Evolutionary conservation across 2,329 filamentous ascomycete species (phyloP), one percentile per base, ranked within the genome.

Genomic region (Botrytis deweyae): DNA sequence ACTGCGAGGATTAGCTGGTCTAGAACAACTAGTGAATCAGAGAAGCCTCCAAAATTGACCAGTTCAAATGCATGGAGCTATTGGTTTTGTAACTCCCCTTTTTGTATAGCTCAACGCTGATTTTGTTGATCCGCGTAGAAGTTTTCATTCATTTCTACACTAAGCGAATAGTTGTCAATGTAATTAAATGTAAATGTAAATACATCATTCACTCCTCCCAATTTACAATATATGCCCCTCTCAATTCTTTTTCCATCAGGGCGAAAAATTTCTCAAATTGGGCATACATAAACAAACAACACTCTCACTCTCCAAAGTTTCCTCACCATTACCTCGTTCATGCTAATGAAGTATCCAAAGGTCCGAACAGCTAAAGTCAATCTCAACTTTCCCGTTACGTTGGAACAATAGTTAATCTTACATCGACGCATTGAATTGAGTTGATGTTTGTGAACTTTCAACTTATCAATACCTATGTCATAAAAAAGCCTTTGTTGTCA

Each of bases 181-280:
- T 52, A 40, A 40, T 12, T 40, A 40, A n/a, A 16, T 61, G 20
- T 20, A 36, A 25, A 20, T 61, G 29, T 61, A 38, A 22, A 59
- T 22, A 5, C 20, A 38, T 61, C 4, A 61, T 40, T 16, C 3
- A n/a, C 59, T 1, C 5, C 22, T 40, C 6, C 12, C 33, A 2
- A 36, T 29, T 4, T 9, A 4, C 52, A 58, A 18, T 55, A 10
- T 25, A 22, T 46, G 7, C 12, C 14, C n/a, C 3, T 55, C n/a
- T 55, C 12, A 4, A 2, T 16, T 8, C 52, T 18, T 14, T 8
- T 29, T 8, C 5, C 5, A 55, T 29, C 5, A 2, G 3, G 6
- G 12, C 0, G 1, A 18, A 7, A 29, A 4, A 8, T 0, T 58
- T 33, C n/a, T 33, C n/a, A 4, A 9, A n/a, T 18, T 18, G 0